Evolutionary conservation across 768 basidiomycete genomes (phyloP).

Genomic region (Pulveroboletus sp.): DNA sequence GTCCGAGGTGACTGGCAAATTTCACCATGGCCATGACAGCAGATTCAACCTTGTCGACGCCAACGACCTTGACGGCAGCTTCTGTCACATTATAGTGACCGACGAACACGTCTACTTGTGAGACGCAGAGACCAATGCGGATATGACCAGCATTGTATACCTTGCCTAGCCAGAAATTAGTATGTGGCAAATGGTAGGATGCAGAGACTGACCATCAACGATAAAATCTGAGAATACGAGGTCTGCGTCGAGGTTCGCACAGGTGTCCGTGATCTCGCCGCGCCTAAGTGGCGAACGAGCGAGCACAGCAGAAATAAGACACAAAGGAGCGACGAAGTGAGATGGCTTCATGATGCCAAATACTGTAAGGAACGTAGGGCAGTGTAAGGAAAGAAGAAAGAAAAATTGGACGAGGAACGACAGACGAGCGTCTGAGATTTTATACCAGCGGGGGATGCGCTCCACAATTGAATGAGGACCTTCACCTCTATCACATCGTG

Average conservation of each 20-base stretch:
- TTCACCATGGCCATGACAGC: conserved; percentile 23
- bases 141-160: conserved; percentile 24
- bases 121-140: conserved; percentile 27
- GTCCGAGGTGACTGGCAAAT: neutral
- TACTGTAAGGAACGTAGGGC: neutral
- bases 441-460: conserved; percentile 1
- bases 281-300: conserved; percentile 14
- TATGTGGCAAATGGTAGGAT: no score
- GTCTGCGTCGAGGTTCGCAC: conserved; percentile 13
- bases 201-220: conserved; percentile 4
- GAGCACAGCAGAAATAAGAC: conserved; percentile 12
- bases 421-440: neutral
- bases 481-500: conserved; percentile 5
- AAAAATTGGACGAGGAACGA: neutral
- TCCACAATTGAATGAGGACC: neutral
- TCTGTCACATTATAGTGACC: conserved; percentile 20
- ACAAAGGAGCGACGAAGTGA: conserved; percentile 15
- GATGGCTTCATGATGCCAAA: conserved; percentile 13
- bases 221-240: conserved; percentile 16
- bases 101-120: conserved; percentile 24
- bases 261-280: conserved; percentile 7
- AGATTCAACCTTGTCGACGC: conserved; percentile 18
- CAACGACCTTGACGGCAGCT: conserved; percentile 20
- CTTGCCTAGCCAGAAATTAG: conserved; percentile 9
- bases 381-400: neutral